Percentiles rank a stretch among this genome's conserved stretches.
These are phyloP conservation scores for Sporothrix phasma DNA, from an alignment of 2,329 filamentous ascomycete species.

Conservation along the genomic window DNA sequence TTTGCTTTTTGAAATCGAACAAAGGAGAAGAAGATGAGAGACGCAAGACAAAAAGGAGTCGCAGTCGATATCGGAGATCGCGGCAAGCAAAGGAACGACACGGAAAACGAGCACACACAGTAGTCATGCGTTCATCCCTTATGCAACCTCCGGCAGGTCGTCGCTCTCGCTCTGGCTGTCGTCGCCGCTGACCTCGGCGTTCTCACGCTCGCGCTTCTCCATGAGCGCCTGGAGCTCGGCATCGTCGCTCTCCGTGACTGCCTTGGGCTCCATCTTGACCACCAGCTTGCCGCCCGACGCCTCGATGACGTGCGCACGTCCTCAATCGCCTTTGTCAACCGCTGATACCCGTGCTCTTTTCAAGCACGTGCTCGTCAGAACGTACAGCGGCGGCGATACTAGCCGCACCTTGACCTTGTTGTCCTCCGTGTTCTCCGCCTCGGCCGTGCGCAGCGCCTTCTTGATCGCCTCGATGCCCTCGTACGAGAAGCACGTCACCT, in stretches of 20 bases:
- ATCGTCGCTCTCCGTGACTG: conserved; percentile 96
- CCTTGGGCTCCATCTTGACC: conserved; percentile 98
- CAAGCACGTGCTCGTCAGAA: conserved; percentile 87
- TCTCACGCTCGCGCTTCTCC: conserved; percentile 98
- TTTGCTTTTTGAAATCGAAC: neutral
- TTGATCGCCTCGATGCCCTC: conserved; percentile 99
- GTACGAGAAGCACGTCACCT: conserved; percentile 91
- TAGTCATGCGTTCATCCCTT: neutral
- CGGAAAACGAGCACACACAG: neutral
- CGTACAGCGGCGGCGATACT: conserved; percentile 94
- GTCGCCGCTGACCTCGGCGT: conserved; percentile 94
- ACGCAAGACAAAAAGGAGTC: neutral
- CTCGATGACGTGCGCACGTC: conserved; percentile 77
- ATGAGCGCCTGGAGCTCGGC: conserved; percentile 94
- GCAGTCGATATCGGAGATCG: neutral
- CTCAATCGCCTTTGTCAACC: conserved; percentile 80
- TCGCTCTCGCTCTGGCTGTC: conserved; percentile 94
- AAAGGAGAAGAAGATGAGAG: neutral
- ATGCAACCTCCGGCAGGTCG: conserved; percentile 53
- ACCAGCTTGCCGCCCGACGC: conserved; percentile 67
- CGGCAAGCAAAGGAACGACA: neutral
- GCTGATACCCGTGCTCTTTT: conserved; percentile 83
- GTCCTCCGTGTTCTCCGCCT: conserved; percentile 83
- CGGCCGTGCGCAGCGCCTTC: conserved; percentile 78
- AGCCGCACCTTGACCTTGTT: conserved; percentile 97